Percentiles rank a stretch among this genome's conserved stretches.
Conservation (phyloP, 345 rosid species). For the Populus ilicifolia region DNA sequence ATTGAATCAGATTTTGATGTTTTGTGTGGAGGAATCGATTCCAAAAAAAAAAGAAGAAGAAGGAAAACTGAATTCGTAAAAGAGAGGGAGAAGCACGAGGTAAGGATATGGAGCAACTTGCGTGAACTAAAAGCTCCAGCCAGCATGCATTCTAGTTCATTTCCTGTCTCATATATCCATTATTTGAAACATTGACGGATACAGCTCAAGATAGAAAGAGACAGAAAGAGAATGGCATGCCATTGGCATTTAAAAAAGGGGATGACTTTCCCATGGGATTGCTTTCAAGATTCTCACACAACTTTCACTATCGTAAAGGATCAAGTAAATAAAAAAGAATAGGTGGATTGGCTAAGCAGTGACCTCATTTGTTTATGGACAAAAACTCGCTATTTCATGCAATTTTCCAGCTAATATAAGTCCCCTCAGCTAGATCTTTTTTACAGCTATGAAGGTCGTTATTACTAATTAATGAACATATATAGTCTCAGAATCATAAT, state of each 20-base stretch:
- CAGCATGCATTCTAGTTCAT: background rate
- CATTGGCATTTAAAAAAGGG: background rate
- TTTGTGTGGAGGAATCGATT: background rate
- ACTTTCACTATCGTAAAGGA: background rate
- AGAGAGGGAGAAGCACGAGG: too few species aligned
- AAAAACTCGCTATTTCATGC: background rate
- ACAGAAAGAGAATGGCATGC: background rate
- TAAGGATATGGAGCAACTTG: background rate
- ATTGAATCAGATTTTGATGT: too few species aligned
- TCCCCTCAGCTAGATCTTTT: too few species aligned
- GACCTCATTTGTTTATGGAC: constrained; percentile 13
- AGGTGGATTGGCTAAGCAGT: constrained; percentile 15
- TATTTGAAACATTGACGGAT: constrained; percentile 7
- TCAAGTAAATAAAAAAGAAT: background rate
- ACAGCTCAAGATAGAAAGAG: constrained; percentile 16
- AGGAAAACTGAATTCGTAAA: too few species aligned
- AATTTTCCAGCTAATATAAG: background rate
- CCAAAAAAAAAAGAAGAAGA: background rate
- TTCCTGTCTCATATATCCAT: background rate
- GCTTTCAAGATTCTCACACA: background rate
- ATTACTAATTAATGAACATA: too few species aligned
- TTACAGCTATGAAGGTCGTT: too few species aligned
- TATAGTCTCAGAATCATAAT: too few species aligned
- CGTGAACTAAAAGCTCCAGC: background rate
- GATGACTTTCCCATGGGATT: background rate